phyloP scores from a whole-genome alignment of 331 rosid genomes.

The Acacia concinna region DNA sequence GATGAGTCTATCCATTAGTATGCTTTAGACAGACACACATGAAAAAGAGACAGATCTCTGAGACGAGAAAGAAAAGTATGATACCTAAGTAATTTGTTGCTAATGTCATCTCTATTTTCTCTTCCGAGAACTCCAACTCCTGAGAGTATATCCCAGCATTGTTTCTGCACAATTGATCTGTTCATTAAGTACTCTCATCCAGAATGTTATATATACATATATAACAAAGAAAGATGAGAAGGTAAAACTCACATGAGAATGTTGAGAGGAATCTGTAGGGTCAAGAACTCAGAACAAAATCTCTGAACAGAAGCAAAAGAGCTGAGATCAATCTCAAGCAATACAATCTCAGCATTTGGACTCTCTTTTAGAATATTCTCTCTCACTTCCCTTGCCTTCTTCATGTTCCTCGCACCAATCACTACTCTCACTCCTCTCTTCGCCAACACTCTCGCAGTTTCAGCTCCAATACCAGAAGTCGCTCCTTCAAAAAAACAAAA shows the following conservation, averaged over 20 bases:
- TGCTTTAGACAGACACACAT: background rate
- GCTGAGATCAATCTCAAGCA: constrained; percentile 79
- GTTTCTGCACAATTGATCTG: constrained; percentile 54
- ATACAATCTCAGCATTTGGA: constrained; percentile 69
- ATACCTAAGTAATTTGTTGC: constrained; percentile 93
- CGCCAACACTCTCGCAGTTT: constrained; percentile 87
- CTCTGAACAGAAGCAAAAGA: constrained; percentile 73
- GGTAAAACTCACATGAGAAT: constrained; percentile 88
- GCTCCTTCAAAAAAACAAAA: constrained; percentile 68
- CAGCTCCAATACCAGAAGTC: constrained; percentile 91
- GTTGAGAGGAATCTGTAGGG: constrained; percentile 75
- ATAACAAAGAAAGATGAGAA: too few species aligned
- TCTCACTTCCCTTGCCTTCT: constrained; percentile 63
- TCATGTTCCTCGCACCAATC: constrained; percentile 76
- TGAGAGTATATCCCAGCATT: constrained; percentile 85
- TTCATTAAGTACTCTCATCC: background rate
- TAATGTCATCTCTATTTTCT: constrained; percentile 92
- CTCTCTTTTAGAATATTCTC: constrained; percentile 61
- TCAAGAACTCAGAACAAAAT: constrained; percentile 71
- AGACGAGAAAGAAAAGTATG: constrained; percentile 10
- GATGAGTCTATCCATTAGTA: background rate
- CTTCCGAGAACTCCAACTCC: constrained; percentile 85
- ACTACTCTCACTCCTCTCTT: constrained; percentile 92
- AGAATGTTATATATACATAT: background rate
- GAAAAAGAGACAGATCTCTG: background rate